Percentiles rank a stretch among this genome's conserved stretches.
Evolutionary conservation across 352 stramenopile species (phyloP).

Genomic region (Globisporangium spinosum): DNA sequence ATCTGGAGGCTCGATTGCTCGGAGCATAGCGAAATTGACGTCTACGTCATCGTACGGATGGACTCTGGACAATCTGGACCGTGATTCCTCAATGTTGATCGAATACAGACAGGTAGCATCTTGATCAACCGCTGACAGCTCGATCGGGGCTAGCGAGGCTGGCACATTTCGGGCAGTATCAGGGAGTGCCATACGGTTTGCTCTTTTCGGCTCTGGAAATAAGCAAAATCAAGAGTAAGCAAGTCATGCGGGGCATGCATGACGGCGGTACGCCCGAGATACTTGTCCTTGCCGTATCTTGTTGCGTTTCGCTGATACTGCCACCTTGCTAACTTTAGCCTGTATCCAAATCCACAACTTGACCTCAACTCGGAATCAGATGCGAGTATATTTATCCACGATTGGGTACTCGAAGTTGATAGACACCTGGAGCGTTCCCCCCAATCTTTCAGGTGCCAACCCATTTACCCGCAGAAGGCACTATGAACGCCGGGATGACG

Average conservation of each 20-base stretch:
- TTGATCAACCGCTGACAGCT: background rate
- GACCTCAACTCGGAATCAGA: background rate
- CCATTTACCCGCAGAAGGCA: background rate
- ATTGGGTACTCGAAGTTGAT: background rate
- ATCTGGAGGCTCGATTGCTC: background rate
- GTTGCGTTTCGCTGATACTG: background rate
- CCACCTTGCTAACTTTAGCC: constrained; percentile 11
- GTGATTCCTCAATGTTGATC: background rate
- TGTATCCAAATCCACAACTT: background rate
- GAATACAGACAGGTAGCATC: background rate
- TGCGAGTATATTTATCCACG: background rate
- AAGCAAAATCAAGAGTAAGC: background rate
- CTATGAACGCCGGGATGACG: constrained; percentile 3
- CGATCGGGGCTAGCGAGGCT: background rate
- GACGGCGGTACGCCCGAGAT: background rate
- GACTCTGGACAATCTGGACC: background rate
- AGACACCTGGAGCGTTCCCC: background rate
- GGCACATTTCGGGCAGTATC: background rate
- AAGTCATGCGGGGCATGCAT: background rate
- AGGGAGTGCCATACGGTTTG: background rate
- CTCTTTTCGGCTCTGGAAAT: background rate
- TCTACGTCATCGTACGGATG: background rate
- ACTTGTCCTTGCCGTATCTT: background rate
- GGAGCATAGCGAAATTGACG: background rate
- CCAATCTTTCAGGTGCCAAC: background rate